Percentiles rank a stretch among this genome's conserved stretches.
Evolutionary conservation across 179 eudicot species (phyloP).

Genomic region (Sideroxylon spinosum): DNA sequence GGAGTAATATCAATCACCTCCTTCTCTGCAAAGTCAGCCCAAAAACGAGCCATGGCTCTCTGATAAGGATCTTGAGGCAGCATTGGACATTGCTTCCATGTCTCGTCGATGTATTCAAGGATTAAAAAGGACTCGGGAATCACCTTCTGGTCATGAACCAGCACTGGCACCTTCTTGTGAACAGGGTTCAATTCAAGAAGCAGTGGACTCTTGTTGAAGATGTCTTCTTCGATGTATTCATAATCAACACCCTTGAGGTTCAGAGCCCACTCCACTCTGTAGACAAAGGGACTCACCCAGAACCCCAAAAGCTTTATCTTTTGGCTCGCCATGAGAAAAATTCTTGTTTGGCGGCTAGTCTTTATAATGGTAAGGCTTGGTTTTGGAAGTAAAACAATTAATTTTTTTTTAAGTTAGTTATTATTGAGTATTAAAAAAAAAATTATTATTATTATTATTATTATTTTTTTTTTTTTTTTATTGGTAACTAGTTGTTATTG

Average conservation of each 20-base stretch:
- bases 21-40: conserved; percentile 9
- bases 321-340: background rate
- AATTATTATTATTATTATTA: too few species aligned
- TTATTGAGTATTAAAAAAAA: too few species aligned
- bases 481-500: too few species aligned
- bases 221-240: conserved; percentile 25
- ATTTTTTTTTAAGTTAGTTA: too few species aligned
- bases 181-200: conserved; percentile 15
- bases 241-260: conserved; percentile 21
- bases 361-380: too few species aligned
- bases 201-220: conserved; percentile 22
- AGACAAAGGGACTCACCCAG: conserved; percentile 18
- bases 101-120: conserved; percentile 18
- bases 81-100: conserved; percentile 14
- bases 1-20: background rate
- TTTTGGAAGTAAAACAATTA: too few species aligned
- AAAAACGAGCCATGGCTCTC: conserved; percentile 12
- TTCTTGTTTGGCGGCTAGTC: too few species aligned
- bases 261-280: conserved; percentile 22
- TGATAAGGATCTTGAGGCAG: conserved; percentile 11
- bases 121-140: conserved; percentile 10
- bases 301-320: conserved; percentile 21
- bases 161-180: conserved; percentile 11
- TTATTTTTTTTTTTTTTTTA: too few species aligned
- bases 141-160: conserved; percentile 12